Evolutionary conservation across 163 green algal genomes (phyloP), one percentile per base, ranked within the genome.

Genomic region (Volvox carteri): DNA sequence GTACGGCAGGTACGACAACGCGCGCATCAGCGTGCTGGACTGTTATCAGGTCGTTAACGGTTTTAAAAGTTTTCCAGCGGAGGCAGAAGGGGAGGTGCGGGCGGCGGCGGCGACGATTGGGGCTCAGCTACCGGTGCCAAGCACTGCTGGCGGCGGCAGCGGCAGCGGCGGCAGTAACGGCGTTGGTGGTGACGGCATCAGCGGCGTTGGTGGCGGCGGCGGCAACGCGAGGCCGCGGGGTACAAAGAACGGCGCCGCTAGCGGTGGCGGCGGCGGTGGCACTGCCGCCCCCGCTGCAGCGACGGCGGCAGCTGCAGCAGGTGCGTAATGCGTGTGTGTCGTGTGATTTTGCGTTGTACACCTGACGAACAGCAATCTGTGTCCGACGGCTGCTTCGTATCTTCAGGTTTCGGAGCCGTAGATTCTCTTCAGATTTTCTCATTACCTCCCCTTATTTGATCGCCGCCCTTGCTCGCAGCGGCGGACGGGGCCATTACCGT

Each of bases 11-110:
- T 85, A 85, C 50, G 52, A 37, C 1, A 52, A 74, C 52, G 39
- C 41, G 54, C 77, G 77, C 35, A 74, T 85, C 52, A 85, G 77
- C 77, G 52, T 73, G 52, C 77, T 85, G 77, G 77, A 85, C 54
- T 42, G 77, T 52, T 85, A 85, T 37, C 77, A 85, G 77, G 44
- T 58, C 2, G 35, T 44, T 16, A 52, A 56, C 33, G 52, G 77
- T 18, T 73, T 85, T 56, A 85, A 85, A 52, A 42, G 11, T 23
- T 72, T 85, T 37, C 18, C 77, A 4, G 52, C 33, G 52, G 52
- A 54, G 28, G 35, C 28, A 21, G 52, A 73, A 2, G 52, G 44
- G 52, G 35, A 58, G 52, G 35, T 74, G 35, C 7, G 73, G 77
- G 35, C 35, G 77, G 77, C 77, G 46, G 70, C 23, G 70, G 70